Conservation (phyloP, 805 yeast genomes). For the Ogataea minuta region DNA sequence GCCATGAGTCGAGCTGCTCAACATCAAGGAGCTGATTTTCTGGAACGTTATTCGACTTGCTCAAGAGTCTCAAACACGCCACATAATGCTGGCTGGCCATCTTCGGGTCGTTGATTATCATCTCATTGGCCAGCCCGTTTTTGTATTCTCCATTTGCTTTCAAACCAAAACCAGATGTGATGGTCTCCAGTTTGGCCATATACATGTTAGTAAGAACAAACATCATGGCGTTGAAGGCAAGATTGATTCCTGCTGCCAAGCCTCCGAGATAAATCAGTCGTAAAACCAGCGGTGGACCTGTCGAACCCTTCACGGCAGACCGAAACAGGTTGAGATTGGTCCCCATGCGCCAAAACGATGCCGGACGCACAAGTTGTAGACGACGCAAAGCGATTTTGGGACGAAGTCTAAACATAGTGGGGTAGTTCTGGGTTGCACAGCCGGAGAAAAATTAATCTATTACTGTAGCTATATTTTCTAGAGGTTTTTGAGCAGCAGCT, state of each 20-base stretch:
- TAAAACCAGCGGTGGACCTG: conserved; percentile 44
- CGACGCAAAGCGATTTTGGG: neutral
- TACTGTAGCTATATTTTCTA: no score
- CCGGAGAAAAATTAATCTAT: neutral
- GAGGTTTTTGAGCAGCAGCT: no score
- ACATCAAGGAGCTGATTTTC: conserved; percentile 17
- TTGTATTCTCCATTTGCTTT: conserved; percentile 31
- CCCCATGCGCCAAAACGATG: conserved; percentile 35
- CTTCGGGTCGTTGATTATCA: conserved; percentile 31
- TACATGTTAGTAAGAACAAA: conserved; percentile 32
- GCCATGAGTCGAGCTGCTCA: conserved; percentile 26
- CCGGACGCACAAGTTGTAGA: conserved; percentile 15
- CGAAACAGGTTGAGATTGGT: conserved; percentile 28
- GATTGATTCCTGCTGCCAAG: conserved; percentile 40
- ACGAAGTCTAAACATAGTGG: conserved; percentile 7
- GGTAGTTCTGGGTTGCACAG: neutral
- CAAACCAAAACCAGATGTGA: conserved; percentile 31
- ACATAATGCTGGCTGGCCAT: conserved; percentile 36
- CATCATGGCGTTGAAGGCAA: conserved; percentile 35
- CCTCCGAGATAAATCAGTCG: conserved; percentile 43
- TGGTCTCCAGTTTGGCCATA: conserved; percentile 27
- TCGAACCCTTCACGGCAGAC: conserved; percentile 29
- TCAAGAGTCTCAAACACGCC: conserved; percentile 32
- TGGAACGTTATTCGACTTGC: conserved; percentile 28
- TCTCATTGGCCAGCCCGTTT: conserved; percentile 40